Evolutionary conservation across 2,329 filamentous ascomycete species (phyloP).

Genomic region (Fusarium sp.): DNA sequence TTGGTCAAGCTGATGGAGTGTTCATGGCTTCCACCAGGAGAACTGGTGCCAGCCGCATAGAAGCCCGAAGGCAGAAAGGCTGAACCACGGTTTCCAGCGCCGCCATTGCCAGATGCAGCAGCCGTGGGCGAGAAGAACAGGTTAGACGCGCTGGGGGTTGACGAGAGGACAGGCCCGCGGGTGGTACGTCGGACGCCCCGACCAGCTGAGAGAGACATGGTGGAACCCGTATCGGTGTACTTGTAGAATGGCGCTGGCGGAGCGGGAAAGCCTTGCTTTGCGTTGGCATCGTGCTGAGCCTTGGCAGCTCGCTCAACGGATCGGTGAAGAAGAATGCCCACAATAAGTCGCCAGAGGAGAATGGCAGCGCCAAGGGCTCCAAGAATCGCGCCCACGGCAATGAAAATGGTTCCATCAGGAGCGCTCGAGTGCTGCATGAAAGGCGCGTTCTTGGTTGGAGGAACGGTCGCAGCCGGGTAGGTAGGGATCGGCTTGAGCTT

Average conservation of each 20-base stretch:
- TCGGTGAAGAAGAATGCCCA: slow-evolving; percentile 91
- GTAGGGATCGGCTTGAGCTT: slow-evolving; percentile 56
- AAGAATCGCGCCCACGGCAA: slow-evolving; percentile 88
- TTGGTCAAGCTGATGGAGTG: slow-evolving; percentile 71
- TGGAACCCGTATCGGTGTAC: slow-evolving; percentile 68
- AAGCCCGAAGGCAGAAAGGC: slow-evolving; percentile 91
- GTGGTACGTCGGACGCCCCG: slow-evolving; percentile 63
- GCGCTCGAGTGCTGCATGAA: slow-evolving; percentile 90
- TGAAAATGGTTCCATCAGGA: slow-evolving; percentile 96
- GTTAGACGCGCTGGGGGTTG: slow-evolving; percentile 72
- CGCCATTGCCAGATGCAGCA: slow-evolving; percentile 70
- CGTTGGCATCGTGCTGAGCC: slow-evolving; percentile 75
- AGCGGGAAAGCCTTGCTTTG: slow-evolving; percentile 72
- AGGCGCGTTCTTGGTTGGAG: slow-evolving; percentile 84
- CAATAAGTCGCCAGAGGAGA: slow-evolving; percentile 85
- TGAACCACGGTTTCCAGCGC: slow-evolving; percentile 74
- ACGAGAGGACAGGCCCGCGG: slow-evolving; percentile 63
- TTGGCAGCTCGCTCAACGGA: slow-evolving; percentile 88
- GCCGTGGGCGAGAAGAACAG: slow-evolving; percentile 98
- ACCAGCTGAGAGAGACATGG: slow-evolving; percentile 60
- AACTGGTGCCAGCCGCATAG: slow-evolving; percentile 77
- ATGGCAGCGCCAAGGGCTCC: slow-evolving; percentile 85
- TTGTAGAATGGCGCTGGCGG: slow-evolving; percentile 72
- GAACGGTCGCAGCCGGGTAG: slow-evolving; percentile 80
- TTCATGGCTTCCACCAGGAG: slow-evolving; percentile 57